These are phyloP conservation scores for Ogataea degrootiae DNA, from an alignment of 805 yeast species.

Conservation along the genomic window DNA sequence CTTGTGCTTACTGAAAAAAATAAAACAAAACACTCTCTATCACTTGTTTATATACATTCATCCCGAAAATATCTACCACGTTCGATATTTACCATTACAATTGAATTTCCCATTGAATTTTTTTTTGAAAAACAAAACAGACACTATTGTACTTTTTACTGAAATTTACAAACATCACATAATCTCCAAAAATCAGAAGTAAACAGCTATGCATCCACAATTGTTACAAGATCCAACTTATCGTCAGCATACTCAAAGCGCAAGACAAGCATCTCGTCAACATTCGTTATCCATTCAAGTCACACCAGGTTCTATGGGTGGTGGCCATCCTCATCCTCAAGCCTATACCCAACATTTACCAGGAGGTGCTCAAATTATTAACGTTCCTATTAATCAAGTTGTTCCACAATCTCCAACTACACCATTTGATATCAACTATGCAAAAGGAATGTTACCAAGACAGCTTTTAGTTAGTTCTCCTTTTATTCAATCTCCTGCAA, in stretches of 20 bases:
- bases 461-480: slow-evolving; percentile 60
- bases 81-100: too few relatives aligned
- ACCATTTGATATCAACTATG: slow-evolving; percentile 57
- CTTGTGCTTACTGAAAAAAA: too few relatives aligned
- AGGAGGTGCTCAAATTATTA: slow-evolving; percentile 12
- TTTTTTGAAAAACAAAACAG: too few relatives aligned
- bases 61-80: too few relatives aligned
- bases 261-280: slow-evolving; percentile 1
- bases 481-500: slow-evolving; percentile 39
- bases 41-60: too few relatives aligned
- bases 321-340: background rate
- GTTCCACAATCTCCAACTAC: slow-evolving; percentile 36
- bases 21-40: too few relatives aligned
- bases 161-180: too few relatives aligned
- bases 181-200: too few relatives aligned
- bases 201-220: slow-evolving; percentile 1
- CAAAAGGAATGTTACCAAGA: slow-evolving; percentile 58
- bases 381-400: slow-evolving; percentile 11
- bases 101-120: too few relatives aligned
- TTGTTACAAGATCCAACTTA: background rate
- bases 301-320: background rate
- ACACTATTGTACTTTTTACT: too few relatives aligned
- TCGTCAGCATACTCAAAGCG: background rate
- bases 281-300: background rate
- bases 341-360: slow-evolving; percentile 10